Evolutionary conservation across 208 protist genomes (phyloP).

Genomic region (Leishmania mexicana): DNA sequence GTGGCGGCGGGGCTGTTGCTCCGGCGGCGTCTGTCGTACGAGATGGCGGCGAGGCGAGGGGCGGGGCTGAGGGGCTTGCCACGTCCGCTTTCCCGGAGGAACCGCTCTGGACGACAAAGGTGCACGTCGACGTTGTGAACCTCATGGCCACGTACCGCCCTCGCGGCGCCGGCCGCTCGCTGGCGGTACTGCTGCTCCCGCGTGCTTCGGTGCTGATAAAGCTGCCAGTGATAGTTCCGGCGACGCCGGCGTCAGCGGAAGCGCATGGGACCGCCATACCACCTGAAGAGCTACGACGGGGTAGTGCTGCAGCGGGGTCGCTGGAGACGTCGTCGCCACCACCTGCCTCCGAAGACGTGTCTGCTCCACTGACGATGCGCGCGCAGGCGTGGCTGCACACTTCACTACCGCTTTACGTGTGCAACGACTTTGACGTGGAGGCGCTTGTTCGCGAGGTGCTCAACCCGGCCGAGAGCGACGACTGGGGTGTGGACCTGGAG

Average conservation of each 20-base stretch:
- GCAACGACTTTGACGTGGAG: constrained; percentile 46
- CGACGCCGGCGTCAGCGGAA: neutral
- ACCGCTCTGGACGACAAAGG: constrained; percentile 12
- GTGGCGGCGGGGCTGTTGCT: neutral
- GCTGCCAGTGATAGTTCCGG: neutral
- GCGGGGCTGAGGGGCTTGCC: neutral
- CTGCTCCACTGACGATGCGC: neutral
- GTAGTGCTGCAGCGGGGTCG: neutral
- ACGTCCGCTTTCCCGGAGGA: neutral
- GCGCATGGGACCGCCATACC: neutral
- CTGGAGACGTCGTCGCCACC: neutral
- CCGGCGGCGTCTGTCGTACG: neutral
- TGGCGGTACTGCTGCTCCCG: constrained; percentile 31
- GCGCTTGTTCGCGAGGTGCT: constrained; percentile 30
- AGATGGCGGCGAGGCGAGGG: neutral
- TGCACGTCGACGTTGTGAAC: constrained; percentile 23
- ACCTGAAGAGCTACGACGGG: neutral
- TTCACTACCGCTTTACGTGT: constrained; percentile 32
- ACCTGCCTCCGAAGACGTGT: neutral
- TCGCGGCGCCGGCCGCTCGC: constrained; percentile 25
- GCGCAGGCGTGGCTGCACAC: constrained; percentile 32
- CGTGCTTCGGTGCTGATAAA: constrained; percentile 25
- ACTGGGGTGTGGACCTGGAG: constrained; percentile 39
- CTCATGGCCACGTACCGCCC: constrained; percentile 39
- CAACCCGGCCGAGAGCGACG: constrained; percentile 28